Evolutionary conservation across 495 filamentous ascomycete species (phyloP).

Genomic region (Penicillium longicatenatum): DNA sequence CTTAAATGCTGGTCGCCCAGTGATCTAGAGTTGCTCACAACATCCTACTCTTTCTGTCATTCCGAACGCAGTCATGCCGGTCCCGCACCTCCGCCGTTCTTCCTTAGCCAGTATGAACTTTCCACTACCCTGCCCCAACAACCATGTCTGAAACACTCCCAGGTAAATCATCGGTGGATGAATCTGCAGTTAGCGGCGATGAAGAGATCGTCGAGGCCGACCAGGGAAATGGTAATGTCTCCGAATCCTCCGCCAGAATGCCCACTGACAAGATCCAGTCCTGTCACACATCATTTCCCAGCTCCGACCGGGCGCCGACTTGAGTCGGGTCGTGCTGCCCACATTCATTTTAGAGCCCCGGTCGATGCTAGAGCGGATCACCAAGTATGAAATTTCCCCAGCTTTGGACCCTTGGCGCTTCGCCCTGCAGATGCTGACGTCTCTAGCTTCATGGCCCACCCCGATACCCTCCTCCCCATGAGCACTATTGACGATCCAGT

Average conservation of each 20-base stretch:
- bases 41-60: constrained; percentile 18
- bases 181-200: constrained; percentile 48
- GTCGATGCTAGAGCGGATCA: constrained; percentile 98
- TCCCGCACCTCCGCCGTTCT: constrained; percentile 34
- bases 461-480: constrained; percentile 90
- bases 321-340: constrained; percentile 90
- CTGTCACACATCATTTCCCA: constrained; percentile 96
- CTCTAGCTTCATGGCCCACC: constrained; percentile 96
- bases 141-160: constrained; percentile 42
- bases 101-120: constrained; percentile 30
- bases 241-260: not conserved
- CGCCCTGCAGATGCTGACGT: not conserved
- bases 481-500: constrained; percentile 85
- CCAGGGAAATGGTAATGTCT: constrained; percentile 55
- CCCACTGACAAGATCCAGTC: constrained; percentile 51
- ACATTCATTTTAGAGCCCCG: constrained; percentile 98
- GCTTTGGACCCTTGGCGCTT: not conserved
- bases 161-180: constrained; percentile 61
- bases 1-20: not conserved
- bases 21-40: constrained; percentile 3
- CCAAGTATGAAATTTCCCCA: constrained; percentile 65
- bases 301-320: constrained; percentile 89
- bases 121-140: constrained; percentile 5
- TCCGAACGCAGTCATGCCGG: constrained; percentile 35
- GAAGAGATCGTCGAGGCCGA: constrained; percentile 80